Base-by-base conservation (phyloP, 192 early-diverging fungal species). In the Thamnidium elegans region DNA sequence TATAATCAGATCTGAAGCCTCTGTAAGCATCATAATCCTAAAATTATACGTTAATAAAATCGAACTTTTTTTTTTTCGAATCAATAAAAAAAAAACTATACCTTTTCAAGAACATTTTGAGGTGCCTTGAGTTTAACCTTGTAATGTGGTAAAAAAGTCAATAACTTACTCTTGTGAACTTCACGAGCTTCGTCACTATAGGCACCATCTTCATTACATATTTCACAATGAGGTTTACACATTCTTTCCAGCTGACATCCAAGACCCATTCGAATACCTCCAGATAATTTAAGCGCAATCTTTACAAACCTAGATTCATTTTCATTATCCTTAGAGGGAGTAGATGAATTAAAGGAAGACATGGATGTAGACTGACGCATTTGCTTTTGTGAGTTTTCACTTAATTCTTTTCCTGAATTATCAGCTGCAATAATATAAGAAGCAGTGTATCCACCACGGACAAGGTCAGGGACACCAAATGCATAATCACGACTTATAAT, bases 1-100 rank as follows among this genome's bases (percentile, higher is more conserved):
- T 71, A 64, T 64, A 70, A 61, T 80, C 58, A 4, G 78, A 80
- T 46, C 78, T 72, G 44, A 80, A 80, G 34, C 76, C 76, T 17
- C 60, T 62, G 60, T 62, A 80, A 1, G 78, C 73, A 69, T 80
- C 78, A 47, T 80, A 74, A 15, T 58, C 53, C 72, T 76, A 64
- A 39, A 48, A 53, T 47, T 26, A 26, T 26, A 26, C 3, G 23
- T 45, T 14, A 5, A 21, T 19, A 39, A 8, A 21, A 26, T 31
- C 19, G 6, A 13, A 21, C 20, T 43, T 39, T 39, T 42, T 31
- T 30, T 3, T 23, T 46, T 23, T 13, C 13, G 11, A 1, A 59
- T n/a, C 3, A 26, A 43, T 17, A 5, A 50, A 47, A 45, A 10
- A 42, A 19, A 34, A 43, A 30, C 60, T 69, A n/a, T 50, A 76